Percentiles rank a stretch among this genome's conserved stretches.
Conservation (phyloP, 2,329 filamentous ascomycete species). For the Capronia epimyces region DNA sequence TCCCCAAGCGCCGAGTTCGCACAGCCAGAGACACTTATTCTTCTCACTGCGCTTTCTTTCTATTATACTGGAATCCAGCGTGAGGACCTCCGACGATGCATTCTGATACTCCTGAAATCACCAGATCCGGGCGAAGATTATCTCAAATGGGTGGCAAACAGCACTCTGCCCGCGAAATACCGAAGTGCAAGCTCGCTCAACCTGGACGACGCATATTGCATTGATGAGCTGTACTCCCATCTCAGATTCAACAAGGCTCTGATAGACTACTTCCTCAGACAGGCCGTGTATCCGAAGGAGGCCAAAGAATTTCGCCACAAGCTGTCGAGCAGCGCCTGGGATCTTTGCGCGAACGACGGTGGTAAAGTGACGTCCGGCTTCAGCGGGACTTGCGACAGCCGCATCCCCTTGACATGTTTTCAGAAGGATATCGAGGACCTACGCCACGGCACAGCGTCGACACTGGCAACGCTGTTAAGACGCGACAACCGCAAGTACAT, state of each 20-base stretch:
- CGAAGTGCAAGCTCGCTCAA: slow-evolving; percentile 51
- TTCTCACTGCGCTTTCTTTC: slow-evolving; percentile 52
- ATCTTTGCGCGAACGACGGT: slow-evolving; percentile 48
- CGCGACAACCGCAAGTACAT: slow-evolving; percentile 43
- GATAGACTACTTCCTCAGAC: slow-evolving; percentile 59
- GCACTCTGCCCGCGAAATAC: slow-evolving; percentile 34
- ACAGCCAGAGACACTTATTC: slow-evolving; percentile 55
- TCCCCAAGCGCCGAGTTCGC: slow-evolving; percentile 55
- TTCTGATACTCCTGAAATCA: slow-evolving; percentile 46
- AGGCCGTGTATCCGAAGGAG: slow-evolving; percentile 57
- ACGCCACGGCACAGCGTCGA: slow-evolving; percentile 61
- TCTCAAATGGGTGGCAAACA: slow-evolving; percentile 32
- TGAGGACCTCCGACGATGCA: slow-evolving; percentile 45
- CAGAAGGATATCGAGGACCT: slow-evolving; percentile 54
- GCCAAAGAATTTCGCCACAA: slow-evolving; percentile 60
- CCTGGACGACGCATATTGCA: slow-evolving; percentile 52
- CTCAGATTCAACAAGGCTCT: slow-evolving; percentile 49
- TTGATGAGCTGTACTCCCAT: slow-evolving; percentile 47
- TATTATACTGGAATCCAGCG: slow-evolving; percentile 54
- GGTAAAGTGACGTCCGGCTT: slow-evolving; percentile 54
- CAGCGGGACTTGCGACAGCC: slow-evolving; percentile 62
- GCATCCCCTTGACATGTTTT: slow-evolving; percentile 46
- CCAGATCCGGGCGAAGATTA: slow-evolving; percentile 52
- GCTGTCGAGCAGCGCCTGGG: slow-evolving; percentile 56
- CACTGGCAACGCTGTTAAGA: slow-evolving; percentile 55